Percentiles rank a stretch among this genome's conserved stretches.
phyloP scores from a whole-genome alignment of 2,329 filamentous ascomycete species.

The Cytospora schulzeri region DNA sequence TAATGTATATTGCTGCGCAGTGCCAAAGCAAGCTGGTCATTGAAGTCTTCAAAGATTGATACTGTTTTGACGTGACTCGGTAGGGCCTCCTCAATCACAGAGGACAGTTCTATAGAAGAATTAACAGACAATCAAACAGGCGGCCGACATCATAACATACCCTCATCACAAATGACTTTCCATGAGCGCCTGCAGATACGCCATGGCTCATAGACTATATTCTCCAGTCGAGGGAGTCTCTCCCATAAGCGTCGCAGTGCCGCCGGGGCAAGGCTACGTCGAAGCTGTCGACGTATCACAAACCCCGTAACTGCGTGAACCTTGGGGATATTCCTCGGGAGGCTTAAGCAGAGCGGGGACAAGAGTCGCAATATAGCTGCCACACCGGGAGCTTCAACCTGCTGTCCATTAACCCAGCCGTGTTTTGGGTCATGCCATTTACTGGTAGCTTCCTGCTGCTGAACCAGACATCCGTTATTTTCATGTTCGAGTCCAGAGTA shows the following conservation, averaged over 20 bases:
- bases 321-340: slow-evolving; percentile 29
- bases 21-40: slow-evolving; percentile 29
- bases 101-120: neutral
- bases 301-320: slow-evolving; percentile 37
- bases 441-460: neutral
- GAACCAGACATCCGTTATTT: slow-evolving; percentile 23
- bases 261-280: slow-evolving; percentile 31
- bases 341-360: slow-evolving; percentile 16
- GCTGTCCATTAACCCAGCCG: slow-evolving; percentile 37
- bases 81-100: slow-evolving; percentile 32
- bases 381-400: slow-evolving; percentile 31
- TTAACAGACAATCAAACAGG: neutral
- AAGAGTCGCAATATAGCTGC: slow-evolving; percentile 35
- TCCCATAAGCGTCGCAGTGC: slow-evolving; percentile 30
- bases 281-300: slow-evolving; percentile 39
- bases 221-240: slow-evolving; percentile 35
- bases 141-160: neutral
- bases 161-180: slow-evolving; percentile 16
- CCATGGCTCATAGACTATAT: slow-evolving; percentile 40
- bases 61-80: slow-evolving; percentile 34
- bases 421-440: slow-evolving; percentile 35
- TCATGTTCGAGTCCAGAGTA: slow-evolving; percentile 32
- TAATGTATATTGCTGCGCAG: neutral
- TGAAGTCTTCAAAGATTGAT: slow-evolving; percentile 36
- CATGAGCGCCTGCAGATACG: slow-evolving; percentile 13